Conservation (phyloP, 2,329 filamentous ascomycete genomes). For the Fusarium penzigii region DNA sequence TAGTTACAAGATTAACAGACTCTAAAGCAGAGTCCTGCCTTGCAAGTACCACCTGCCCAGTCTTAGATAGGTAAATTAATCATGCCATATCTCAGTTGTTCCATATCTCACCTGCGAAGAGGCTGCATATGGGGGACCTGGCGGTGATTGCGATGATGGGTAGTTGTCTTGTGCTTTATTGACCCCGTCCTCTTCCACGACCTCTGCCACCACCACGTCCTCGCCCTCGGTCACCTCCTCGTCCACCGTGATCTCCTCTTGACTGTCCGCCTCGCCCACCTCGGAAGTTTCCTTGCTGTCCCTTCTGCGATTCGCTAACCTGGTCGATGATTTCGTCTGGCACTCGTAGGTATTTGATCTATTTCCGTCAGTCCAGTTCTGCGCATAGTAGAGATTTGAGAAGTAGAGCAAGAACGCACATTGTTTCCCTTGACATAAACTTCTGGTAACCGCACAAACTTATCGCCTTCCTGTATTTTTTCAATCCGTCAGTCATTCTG, state of each 20-base stretch:
- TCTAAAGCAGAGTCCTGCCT: neutral
- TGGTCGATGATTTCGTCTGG: conserved; percentile 95
- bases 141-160: conserved; percentile 8
- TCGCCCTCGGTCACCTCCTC: conserved; percentile 49
- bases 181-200: conserved; percentile 37
- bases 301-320: conserved; percentile 88
- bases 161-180: conserved; percentile 22
- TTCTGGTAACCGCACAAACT: conserved; percentile 88
- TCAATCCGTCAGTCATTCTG: conserved; percentile 13
- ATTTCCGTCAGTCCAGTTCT: conserved; percentile 9
- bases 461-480: conserved; percentile 75
- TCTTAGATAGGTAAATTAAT: neutral
- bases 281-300: conserved; percentile 62
- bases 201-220: conserved; percentile 43
- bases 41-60: neutral
- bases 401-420: conserved; percentile 52
- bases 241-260: conserved; percentile 59
- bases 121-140: neutral
- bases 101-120: neutral
- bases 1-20: neutral
- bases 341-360: conserved; percentile 98
- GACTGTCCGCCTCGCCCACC: conserved; percentile 63
- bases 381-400: neutral
- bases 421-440: conserved; percentile 98
- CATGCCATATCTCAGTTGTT: no score